Evolutionary conservation across 768 basidiomycete genomes (phyloP), one percentile per base, ranked within the genome.

Genomic region (Auricularia cornea): DNA sequence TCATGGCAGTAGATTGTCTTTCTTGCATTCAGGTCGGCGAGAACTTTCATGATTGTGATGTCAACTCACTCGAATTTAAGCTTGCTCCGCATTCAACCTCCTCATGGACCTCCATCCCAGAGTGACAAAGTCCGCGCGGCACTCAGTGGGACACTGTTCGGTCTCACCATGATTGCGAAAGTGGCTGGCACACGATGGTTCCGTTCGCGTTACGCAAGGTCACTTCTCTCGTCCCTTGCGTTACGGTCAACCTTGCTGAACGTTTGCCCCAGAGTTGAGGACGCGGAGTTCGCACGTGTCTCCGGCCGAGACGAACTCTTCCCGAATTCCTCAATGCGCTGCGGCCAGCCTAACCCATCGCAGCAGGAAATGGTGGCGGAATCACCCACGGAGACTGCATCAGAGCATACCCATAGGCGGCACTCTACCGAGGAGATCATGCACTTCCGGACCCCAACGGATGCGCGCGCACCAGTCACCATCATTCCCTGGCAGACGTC

Each of bases 1-100:
- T 41, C 59, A 54, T 29, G 0, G 33, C 18, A 31, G 11, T 38
- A 67, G 66, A 67, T 69, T 44, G 65, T 70, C 30, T 68, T 69
- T 29, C 60, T 72, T 20, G 69, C 70, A 20, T 57, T n/a, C 54
- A 57, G 26, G 54, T 57, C 11, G 14, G 54, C 20, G 30, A 16
- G n/a, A 28, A 10, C 26, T 57, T 0, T 10, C 20, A 18, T 40
- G 18, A 8, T 8, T 8, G 8, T 40, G 8, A 40, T 8, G 38
- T 40, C 38, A 8, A 18, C 38, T 40, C 8, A 40, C 38, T 18
- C 8, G 38, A 40, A 18, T 18, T 40, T 10, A 0, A 57, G 54
- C 28, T 26, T 57, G 23, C 28, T 57, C 28, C 54, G 54, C 4
- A 10, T 48, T 6, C 44, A 57, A 11, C 16, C 16, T 26, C 54